Conservation (phyloP, 139 green algal species). For the Dunaliella primolecta region DNA sequence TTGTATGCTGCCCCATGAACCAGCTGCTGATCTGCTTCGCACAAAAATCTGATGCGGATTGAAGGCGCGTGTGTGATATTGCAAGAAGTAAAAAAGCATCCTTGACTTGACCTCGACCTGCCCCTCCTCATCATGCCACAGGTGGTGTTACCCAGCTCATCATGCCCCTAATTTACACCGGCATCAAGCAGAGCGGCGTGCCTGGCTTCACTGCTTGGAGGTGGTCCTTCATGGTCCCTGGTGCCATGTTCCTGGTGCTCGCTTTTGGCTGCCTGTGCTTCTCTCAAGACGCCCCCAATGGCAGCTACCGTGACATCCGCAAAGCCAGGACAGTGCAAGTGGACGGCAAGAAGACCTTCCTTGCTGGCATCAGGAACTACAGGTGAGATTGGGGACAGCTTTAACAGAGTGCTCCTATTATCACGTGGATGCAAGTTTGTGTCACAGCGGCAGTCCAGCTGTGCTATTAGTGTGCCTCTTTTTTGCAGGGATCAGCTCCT, state of each 20-base stretch:
- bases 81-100: no score
- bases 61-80: not conserved
- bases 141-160: constrained; percentile 83
- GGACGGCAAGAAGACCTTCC: not conserved
- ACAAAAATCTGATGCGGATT: not conserved
- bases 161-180: constrained; percentile 84
- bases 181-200: not conserved
- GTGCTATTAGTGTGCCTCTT: not conserved
- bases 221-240: constrained; percentile 75
- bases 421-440: not conserved
- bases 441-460: no score
- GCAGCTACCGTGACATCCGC: constrained; percentile 78
- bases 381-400: constrained; percentile 67
- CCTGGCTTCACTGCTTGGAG: constrained; percentile 45
- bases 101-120: no score
- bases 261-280: constrained; percentile 20
- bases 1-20: no score
- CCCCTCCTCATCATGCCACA: no score
- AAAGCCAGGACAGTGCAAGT: constrained; percentile 42
- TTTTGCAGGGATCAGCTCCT: not conserved
- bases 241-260: constrained; percentile 63
- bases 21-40: not conserved
- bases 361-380: not conserved
- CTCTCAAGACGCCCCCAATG: constrained; percentile 79
- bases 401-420: constrained; percentile 33